These are phyloP conservation scores for Apiotrichum brassicae DNA, from an alignment of 1,284 basidiomycete species.

Conservation along the genomic window DNA sequence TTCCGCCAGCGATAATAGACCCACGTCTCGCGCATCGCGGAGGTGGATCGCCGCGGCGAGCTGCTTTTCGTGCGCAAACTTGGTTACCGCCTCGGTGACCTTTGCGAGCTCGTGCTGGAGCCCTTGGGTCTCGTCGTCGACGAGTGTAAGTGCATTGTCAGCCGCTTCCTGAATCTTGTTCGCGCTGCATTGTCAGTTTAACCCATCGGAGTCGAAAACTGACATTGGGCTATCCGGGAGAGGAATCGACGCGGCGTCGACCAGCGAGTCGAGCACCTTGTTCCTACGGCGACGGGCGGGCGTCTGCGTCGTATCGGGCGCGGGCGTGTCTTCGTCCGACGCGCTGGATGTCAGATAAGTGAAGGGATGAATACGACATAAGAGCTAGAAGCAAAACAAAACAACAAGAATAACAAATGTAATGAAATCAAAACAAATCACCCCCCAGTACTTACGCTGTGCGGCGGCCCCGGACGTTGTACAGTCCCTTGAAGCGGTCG, in stretches of 20 bases:
- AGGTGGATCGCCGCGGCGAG: slow-evolving; percentile 15
- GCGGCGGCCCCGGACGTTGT: slow-evolving; percentile 10
- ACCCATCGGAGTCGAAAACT: neutral
- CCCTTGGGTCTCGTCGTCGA: slow-evolving; percentile 15
- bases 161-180: slow-evolving; percentile 6
- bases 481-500: slow-evolving; percentile 41
- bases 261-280: slow-evolving; percentile 28
- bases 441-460: neutral
- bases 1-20: neutral
- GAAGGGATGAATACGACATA: neutral
- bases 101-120: slow-evolving; percentile 7
- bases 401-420: too few relatives aligned
- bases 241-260: slow-evolving; percentile 37
- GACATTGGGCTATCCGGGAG: slow-evolving; percentile 38
- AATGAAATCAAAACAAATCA: too few relatives aligned
- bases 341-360: neutral
- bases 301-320: slow-evolving; percentile 19
- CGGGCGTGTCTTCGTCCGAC: slow-evolving; percentile 18
- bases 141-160: slow-evolving; percentile 17
- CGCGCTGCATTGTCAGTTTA: neutral
- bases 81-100: slow-evolving; percentile 10
- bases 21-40: slow-evolving; percentile 25
- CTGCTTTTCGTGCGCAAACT: slow-evolving; percentile 16
- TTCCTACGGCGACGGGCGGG: slow-evolving; percentile 23
- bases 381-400: too few relatives aligned